Evolutionary conservation across 305 asterid genomes (phyloP).

Genomic region (Plantago lanceolata): DNA sequence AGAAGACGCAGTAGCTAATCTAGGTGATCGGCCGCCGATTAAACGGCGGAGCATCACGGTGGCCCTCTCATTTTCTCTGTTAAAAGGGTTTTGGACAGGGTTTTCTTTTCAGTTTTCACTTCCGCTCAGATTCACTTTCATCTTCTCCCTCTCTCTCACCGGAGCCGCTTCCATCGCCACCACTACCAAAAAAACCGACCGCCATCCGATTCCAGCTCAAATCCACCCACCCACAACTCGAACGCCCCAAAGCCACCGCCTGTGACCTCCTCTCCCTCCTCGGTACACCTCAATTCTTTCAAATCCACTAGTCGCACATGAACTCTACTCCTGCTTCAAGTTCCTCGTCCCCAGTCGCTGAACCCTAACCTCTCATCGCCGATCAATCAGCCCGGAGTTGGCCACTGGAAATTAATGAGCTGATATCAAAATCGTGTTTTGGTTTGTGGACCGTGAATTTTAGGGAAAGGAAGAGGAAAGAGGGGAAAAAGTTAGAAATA

Average conservation of each 20-base stretch:
- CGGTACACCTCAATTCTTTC: constrained; percentile 52
- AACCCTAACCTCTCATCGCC: constrained; percentile 21
- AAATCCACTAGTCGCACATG: constrained; percentile 41
- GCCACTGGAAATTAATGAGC: neutral
- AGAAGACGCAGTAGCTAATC: constrained; percentile 32
- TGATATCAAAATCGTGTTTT: too few relatives aligned
- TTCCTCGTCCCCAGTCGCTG: constrained; percentile 59
- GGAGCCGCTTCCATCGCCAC: constrained; percentile 37
- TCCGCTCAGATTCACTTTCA: constrained; percentile 46
- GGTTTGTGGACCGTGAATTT: too few relatives aligned
- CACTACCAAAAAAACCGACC: constrained; percentile 17
- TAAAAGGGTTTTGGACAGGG: constrained; percentile 4
- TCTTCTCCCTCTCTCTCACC: constrained; percentile 58
- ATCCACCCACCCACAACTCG: constrained; percentile 23
- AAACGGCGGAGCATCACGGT: constrained; percentile 42
- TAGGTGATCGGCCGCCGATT: constrained; percentile 25
- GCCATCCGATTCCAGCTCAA: constrained; percentile 9
- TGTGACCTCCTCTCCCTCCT: constrained; percentile 66
- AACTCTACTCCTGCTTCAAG: constrained; percentile 59
- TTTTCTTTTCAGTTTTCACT: neutral
- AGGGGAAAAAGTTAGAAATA: too few relatives aligned
- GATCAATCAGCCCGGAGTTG: constrained; percentile 28
- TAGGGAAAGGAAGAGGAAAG: too few relatives aligned
- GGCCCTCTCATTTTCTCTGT: constrained; percentile 37
- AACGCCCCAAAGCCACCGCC: constrained; percentile 53